Conservation (phyloP, 768 basidiomycete genomes). For the Auriscalpium vulgare region DNA sequence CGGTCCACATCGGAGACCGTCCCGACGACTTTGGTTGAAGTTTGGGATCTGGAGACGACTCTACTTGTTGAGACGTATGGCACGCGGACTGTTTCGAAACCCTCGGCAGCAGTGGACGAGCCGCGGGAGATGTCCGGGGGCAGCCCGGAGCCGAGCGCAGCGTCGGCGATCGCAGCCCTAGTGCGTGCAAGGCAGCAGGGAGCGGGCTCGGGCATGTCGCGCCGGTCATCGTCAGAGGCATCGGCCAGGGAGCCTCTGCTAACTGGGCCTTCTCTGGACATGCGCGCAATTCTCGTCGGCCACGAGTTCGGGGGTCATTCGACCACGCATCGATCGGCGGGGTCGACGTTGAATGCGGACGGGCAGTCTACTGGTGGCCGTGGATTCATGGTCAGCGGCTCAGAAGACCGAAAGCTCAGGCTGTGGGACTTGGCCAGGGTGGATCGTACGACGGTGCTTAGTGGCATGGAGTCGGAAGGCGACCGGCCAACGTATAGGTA, state of each 20-base stretch:
- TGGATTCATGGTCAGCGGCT: slow-evolving; percentile 82
- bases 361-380: slow-evolving; percentile 19
- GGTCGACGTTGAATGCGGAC: slow-evolving; percentile 13
- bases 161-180: slow-evolving; percentile 70
- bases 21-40: slow-evolving; percentile 53
- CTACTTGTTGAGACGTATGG: slow-evolving; percentile 73
- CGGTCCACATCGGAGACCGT: slow-evolving; percentile 26
- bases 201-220: slow-evolving; percentile 11
- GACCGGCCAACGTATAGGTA: slow-evolving; percentile 78
- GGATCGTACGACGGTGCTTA: slow-evolving; percentile 71
- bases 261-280: slow-evolving; percentile 50
- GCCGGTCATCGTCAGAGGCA: slow-evolving; percentile 21
- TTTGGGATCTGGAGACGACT: slow-evolving; percentile 88
- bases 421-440: slow-evolving; percentile 79
- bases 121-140: slow-evolving; percentile 42
- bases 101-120: slow-evolving; percentile 44
- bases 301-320: slow-evolving; percentile 71
- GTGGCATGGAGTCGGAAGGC: slow-evolving; percentile 66
- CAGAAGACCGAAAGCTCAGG: slow-evolving; percentile 81
- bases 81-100: slow-evolving; percentile 38
- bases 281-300: slow-evolving; percentile 64
- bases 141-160: slow-evolving; percentile 56
- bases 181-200: slow-evolving; percentile 59
- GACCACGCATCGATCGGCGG: slow-evolving; percentile 25
- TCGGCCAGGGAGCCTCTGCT: slow-evolving; percentile 19